A percentile compares a stretch with the other conserved stretches of the same genome.
Evolutionary conservation across 345 rosid genomes (phyloP).

Genomic region (Kandelia obovata): DNA sequence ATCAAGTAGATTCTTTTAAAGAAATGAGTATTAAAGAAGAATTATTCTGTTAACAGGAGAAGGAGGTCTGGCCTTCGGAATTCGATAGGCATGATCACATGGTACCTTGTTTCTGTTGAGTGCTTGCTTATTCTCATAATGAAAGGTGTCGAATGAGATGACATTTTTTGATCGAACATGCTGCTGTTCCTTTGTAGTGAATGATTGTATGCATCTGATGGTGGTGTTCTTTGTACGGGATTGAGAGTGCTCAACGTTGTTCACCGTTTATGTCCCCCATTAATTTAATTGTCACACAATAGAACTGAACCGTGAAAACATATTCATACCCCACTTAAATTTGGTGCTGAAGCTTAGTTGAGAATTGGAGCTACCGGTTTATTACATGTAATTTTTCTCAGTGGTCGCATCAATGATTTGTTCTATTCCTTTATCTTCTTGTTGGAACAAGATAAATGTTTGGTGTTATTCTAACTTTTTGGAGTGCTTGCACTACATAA

Average conservation of each 20-base stretch:
- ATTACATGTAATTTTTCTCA: background rate
- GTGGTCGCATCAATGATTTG: background rate
- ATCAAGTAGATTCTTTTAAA: constrained; percentile 1
- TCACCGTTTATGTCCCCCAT: too few species aligned
- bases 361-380: background rate
- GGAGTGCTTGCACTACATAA: background rate
- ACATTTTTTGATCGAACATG: background rate
- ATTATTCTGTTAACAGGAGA: background rate
- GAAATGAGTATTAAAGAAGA: background rate
- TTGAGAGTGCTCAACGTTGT: background rate
- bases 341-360: background rate
- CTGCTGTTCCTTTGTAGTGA: background rate
- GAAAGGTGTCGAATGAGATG: background rate
- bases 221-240: background rate
- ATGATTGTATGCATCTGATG: background rate
- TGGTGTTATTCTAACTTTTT: background rate
- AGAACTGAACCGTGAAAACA: background rate
- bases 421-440: background rate
- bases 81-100: background rate
- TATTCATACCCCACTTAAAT: background rate
- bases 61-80: background rate
- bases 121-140: background rate
- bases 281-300: background rate
- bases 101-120: background rate
- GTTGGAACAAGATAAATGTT: background rate